phyloP scores from a whole-genome alignment of 192 early-diverging fungal genomes.

The Diversispora epigaea region DNA sequence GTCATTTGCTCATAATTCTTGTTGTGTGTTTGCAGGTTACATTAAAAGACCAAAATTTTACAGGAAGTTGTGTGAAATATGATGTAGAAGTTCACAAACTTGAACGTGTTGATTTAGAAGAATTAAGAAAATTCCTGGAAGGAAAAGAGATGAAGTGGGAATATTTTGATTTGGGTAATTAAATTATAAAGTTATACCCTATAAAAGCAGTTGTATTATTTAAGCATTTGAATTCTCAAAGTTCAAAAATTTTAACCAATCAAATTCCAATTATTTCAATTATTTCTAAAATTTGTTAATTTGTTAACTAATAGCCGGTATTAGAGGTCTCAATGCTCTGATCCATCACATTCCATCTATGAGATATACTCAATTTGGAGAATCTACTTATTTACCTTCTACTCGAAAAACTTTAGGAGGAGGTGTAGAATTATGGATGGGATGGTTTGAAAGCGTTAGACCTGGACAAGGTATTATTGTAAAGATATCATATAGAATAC shows the following conservation, averaged over 20 bases:
- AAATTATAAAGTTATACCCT: not conserved
- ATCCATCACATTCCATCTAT: slow-evolving; percentile 40
- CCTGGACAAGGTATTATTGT: slow-evolving; percentile 54
- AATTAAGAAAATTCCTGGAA: slow-evolving; percentile 10
- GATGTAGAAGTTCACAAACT: not conserved
- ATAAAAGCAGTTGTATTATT: too few species aligned
- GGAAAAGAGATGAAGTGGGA: slow-evolving; percentile 20
- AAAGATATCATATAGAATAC: too few species aligned
- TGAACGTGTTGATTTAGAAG: not conserved
- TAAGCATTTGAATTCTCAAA: too few species aligned
- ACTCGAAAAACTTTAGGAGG: slow-evolving; percentile 46
- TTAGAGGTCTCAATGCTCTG: slow-evolving; percentile 40
- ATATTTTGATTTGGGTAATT: slow-evolving; percentile 24
- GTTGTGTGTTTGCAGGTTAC: slow-evolving; percentile 1
- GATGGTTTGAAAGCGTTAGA: slow-evolving; percentile 77
- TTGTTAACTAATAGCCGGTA: not conserved
- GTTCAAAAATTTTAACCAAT: too few species aligned
- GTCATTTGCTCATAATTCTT: not conserved
- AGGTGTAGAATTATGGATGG: slow-evolving; percentile 83
- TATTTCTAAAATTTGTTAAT: not conserved
- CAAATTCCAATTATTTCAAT: too few species aligned
- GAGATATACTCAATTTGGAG: slow-evolving; percentile 35
- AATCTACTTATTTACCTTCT: slow-evolving; percentile 32
- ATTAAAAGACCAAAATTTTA: slow-evolving; percentile 19
- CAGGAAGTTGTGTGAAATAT: slow-evolving; percentile 11